Evolutionary conservation across 2,329 filamentous ascomycete genomes (phyloP).

Genomic region (Capronia americana): DNA sequence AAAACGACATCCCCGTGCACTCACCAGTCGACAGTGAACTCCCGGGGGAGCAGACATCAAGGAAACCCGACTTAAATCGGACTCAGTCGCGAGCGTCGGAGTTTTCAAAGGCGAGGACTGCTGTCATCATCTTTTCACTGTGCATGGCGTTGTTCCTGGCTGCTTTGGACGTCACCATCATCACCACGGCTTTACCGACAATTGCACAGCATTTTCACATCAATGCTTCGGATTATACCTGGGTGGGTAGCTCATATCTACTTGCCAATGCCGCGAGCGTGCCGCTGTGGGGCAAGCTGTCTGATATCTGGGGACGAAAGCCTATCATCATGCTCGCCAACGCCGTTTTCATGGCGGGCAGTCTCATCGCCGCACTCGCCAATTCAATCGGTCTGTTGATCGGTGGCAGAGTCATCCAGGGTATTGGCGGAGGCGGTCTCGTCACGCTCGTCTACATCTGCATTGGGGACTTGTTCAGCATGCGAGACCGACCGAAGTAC

Average conservation of each 20-base stretch:
- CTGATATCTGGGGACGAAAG: constrained; percentile 72
- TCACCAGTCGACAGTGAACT: constrained; percentile 6
- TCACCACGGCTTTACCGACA: constrained; percentile 54
- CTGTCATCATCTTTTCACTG: constrained; percentile 51
- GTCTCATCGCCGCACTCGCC: constrained; percentile 64
- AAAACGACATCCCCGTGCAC: background rate
- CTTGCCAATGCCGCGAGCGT: constrained; percentile 56
- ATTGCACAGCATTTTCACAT: constrained; percentile 53
- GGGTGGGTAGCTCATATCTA: constrained; percentile 56
- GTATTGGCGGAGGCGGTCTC: constrained; percentile 68
- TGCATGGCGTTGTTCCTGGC: constrained; percentile 65
- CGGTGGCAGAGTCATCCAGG: constrained; percentile 66
- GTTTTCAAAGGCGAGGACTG: constrained; percentile 50
- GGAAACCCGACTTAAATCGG: constrained; percentile 24
- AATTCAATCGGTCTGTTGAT: constrained; percentile 68
- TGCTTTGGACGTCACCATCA: constrained; percentile 63
- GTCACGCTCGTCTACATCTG: constrained; percentile 69
- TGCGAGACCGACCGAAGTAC: constrained; percentile 64
- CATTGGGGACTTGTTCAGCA: constrained; percentile 68
- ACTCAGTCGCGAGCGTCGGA: constrained; percentile 46
- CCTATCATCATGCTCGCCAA: constrained; percentile 66
- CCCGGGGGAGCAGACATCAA: background rate
- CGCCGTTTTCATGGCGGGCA: constrained; percentile 67
- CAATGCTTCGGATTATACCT: constrained; percentile 54
- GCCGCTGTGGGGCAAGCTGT: constrained; percentile 68